These are phyloP conservation scores for Podospora pseudocomata DNA, from an alignment of 495 filamentous ascomycete genomes.

Conservation along the genomic window DNA sequence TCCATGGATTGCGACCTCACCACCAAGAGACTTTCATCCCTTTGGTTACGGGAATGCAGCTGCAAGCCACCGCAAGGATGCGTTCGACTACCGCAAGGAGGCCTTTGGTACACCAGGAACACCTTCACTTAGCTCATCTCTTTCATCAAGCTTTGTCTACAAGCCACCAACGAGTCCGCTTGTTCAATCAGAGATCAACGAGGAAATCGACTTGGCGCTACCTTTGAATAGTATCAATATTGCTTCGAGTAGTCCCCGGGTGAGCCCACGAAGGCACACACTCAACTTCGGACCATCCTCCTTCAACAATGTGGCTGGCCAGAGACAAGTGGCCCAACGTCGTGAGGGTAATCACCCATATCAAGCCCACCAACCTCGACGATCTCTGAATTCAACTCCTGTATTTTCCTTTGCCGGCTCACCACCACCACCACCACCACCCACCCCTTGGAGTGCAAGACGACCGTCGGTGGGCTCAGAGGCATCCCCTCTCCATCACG, in stretches of 20 bases:
- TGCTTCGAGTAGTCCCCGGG: constrained; percentile 27
- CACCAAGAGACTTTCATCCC: constrained; percentile 42
- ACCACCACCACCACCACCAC: constrained; percentile 62
- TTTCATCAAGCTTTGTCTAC: constrained; percentile 79
- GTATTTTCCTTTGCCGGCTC: constrained; percentile 50
- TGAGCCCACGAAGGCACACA: constrained; percentile 36
- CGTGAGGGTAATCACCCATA: constrained; percentile 58
- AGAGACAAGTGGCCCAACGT: constrained; percentile 36
- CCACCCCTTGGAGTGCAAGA: constrained; percentile 54
- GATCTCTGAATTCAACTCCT: constrained; percentile 64
- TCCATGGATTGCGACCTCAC: constrained; percentile 45
- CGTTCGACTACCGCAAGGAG: constrained; percentile 23
- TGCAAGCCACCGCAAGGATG: background rate
- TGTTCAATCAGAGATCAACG: constrained; percentile 83
- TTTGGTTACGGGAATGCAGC: constrained; percentile 37
- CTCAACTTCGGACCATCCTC: constrained; percentile 37
- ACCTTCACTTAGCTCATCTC: constrained; percentile 67
- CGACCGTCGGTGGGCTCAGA: constrained; percentile 74
- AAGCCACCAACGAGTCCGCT: constrained; percentile 90
- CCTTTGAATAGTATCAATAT: constrained; percentile 47
- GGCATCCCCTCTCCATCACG: constrained; percentile 71
- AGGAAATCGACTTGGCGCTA: constrained; percentile 65
- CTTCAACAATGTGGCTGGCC: constrained; percentile 26
- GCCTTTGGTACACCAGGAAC: constrained; percentile 39
- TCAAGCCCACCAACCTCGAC: constrained; percentile 67